Evolutionary conservation across 116 monocot genomes (phyloP).

Genomic region (Thalassia testudinum): DNA sequence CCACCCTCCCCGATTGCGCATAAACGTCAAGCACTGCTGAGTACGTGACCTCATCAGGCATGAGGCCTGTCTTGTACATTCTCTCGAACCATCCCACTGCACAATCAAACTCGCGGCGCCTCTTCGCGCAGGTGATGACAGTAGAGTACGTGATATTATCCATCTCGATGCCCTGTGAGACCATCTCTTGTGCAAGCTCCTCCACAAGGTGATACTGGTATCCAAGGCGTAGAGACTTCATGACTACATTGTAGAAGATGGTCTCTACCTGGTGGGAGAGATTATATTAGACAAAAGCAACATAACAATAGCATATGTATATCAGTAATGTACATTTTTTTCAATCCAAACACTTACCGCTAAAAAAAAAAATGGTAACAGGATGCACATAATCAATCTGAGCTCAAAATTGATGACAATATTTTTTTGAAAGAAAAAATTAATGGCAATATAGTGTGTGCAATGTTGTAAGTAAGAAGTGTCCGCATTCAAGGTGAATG

Average conservation of each 20-base stretch:
- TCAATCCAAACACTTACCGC: no score
- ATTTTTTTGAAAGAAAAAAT: no score
- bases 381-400: no score
- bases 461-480: no score
- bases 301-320: no score
- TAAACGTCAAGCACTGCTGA: slow-evolving; percentile 73
- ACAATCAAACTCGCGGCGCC: slow-evolving; percentile 35
- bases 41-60: slow-evolving; percentile 56
- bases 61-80: slow-evolving; percentile 47
- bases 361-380: no score
- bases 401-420: no score
- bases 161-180: slow-evolving; percentile 23
- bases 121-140: slow-evolving; percentile 53
- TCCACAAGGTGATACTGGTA: slow-evolving; percentile 43
- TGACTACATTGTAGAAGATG: slow-evolving; percentile 70
- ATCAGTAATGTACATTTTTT: no score
- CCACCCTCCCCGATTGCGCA: slow-evolving; percentile 42
- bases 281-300: no score
- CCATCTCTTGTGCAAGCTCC: slow-evolving; percentile 28
- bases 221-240: slow-evolving; percentile 47
- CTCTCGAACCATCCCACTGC: slow-evolving; percentile 78
- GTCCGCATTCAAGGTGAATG: no score
- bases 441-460: no score
- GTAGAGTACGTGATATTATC: slow-evolving; percentile 78
- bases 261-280: slow-evolving; percentile 50